A percentile compares a stretch with the other conserved stretches of the same genome.
Conservation (phyloP, 352 stramenopile genomes). For the Globisporangium parvum region DNA sequence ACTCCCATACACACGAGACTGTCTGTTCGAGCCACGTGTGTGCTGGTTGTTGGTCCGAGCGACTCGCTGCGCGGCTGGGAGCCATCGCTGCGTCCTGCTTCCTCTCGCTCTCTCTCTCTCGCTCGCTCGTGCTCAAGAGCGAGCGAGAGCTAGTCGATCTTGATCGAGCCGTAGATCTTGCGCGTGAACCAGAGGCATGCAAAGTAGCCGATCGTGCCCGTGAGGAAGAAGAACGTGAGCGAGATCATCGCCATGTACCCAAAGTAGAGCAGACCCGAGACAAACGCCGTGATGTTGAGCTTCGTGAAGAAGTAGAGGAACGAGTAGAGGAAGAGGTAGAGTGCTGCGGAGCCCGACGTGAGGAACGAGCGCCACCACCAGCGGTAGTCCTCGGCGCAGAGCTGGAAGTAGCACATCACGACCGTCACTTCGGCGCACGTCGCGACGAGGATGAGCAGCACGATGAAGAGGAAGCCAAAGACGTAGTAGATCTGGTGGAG, state of each 20-base stretch:
- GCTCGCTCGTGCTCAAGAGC: not conserved
- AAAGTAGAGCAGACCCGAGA: slow-evolving; percentile 97
- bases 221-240: slow-evolving; percentile 96
- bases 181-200: slow-evolving; percentile 98
- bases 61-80: too few relatives aligned
- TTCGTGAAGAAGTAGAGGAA: slow-evolving; percentile 98
- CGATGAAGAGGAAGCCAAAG: slow-evolving; percentile 99
- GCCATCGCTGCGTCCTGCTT: too few relatives aligned
- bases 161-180: slow-evolving; percentile 97
- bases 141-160: slow-evolving; percentile 76
- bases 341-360: slow-evolving; percentile 92
- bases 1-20: too few relatives aligned
- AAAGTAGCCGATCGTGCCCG: slow-evolving; percentile 95
- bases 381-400: slow-evolving; percentile 99
- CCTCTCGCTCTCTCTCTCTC: not conserved
- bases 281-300: slow-evolving; percentile 94
- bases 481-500: slow-evolving; percentile 99
- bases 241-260: slow-evolving; percentile 99
- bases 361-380: slow-evolving; percentile 98
- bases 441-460: slow-evolving; percentile 96
- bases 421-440: slow-evolving; percentile 99
- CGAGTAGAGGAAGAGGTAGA: slow-evolving; percentile 99
- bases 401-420: slow-evolving; percentile 99
- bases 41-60: too few relatives aligned
- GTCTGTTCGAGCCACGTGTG: not conserved